phyloP scores from a whole-genome alignment of 768 basidiomycete genomes.

The Glaciozyma antarctica region DNA sequence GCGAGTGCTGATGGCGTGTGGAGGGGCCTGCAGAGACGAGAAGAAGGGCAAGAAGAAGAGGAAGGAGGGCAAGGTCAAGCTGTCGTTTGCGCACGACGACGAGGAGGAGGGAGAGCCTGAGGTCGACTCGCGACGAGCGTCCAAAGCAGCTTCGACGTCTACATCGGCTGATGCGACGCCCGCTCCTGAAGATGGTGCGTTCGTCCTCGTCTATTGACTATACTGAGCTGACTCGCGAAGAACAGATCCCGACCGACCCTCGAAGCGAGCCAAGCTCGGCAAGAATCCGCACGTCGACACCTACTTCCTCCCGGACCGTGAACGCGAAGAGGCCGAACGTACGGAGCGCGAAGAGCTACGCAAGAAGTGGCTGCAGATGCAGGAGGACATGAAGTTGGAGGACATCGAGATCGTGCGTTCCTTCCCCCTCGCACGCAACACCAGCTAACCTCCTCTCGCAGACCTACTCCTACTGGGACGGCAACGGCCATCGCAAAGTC shows the following conservation, averaged over 20 bases:
- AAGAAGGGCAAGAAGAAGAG: constrained; percentile 71
- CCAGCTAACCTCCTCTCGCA: too few relatives aligned
- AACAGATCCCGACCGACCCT: constrained; percentile 39
- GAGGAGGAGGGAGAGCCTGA: constrained; percentile 46
- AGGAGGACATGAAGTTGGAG: constrained; percentile 49
- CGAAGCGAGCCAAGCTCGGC: constrained; percentile 68
- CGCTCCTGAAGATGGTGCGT: not conserved
- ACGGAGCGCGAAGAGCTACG: constrained; percentile 77
- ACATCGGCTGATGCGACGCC: constrained; percentile 4
- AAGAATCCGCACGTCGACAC: constrained; percentile 98
- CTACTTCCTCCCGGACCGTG: constrained; percentile 95
- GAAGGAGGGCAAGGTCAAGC: constrained; percentile 73
- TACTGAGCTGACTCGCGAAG: constrained; percentile 15
- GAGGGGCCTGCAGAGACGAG: constrained; percentile 24
- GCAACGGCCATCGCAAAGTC: constrained; percentile 87
- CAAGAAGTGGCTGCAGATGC: constrained; percentile 71
- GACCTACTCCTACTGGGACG: constrained; percentile 96
- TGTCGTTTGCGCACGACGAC: constrained; percentile 86
- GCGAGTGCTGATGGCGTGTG: constrained; percentile 3
- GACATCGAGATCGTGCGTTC: constrained; percentile 59
- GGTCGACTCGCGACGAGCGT: constrained; percentile 20
- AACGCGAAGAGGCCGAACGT: constrained; percentile 86
- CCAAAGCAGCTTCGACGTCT: not conserved
- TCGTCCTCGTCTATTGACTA: not conserved
- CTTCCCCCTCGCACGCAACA: too few relatives aligned